phyloP scores from a whole-genome alignment of 768 basidiomycete species.

The Megacollybia marginata region DNA sequence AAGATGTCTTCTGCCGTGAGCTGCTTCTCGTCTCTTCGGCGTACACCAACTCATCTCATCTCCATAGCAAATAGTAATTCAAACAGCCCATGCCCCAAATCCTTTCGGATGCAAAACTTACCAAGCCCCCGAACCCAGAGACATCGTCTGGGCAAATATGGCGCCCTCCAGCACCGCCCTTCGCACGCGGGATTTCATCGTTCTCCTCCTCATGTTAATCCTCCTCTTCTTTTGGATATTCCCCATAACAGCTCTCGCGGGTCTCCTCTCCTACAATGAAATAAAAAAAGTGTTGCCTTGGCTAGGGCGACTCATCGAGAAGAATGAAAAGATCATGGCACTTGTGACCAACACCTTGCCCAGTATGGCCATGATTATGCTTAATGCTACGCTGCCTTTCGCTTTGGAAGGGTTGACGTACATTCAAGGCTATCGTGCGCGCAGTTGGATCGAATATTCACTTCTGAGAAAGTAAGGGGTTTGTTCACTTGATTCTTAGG shows the following conservation, averaged over 20 bases:
- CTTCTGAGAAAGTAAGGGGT: conserved; percentile 76
- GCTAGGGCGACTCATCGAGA: conserved; percentile 79
- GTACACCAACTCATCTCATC: background rate
- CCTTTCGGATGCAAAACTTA: conserved; percentile 61
- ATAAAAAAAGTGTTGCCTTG: conserved; percentile 88
- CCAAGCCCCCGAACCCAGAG: conserved; percentile 88
- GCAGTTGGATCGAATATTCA: conserved; percentile 92
- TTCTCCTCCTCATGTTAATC: conserved; percentile 58
- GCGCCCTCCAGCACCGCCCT: conserved; percentile 51
- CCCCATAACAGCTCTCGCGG: conserved; percentile 82
- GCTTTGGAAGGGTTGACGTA: conserved; percentile 85
- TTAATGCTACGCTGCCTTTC: conserved; percentile 88
- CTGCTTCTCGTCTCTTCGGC: conserved; percentile 3
- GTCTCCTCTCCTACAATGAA: conserved; percentile 85
- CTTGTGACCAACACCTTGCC: conserved; percentile 95
- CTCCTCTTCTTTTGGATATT: conserved; percentile 90
- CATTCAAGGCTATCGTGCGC: conserved; percentile 81
- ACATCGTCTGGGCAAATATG: conserved; percentile 94
- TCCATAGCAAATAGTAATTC: conserved; percentile 77
- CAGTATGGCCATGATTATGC: conserved; percentile 78
- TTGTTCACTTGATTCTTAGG: background rate
- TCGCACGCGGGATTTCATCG: conserved; percentile 63
- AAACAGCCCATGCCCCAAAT: conserved; percentile 69
- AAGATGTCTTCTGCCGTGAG: conserved; percentile 88
- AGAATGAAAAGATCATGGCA: conserved; percentile 70